Percentiles rank a stretch among this genome's conserved stretches.
These are phyloP conservation scores for Zhuliangozyma blackwelliae DNA, from an alignment of 1,139 yeast genomes.

Conservation along the genomic window DNA sequence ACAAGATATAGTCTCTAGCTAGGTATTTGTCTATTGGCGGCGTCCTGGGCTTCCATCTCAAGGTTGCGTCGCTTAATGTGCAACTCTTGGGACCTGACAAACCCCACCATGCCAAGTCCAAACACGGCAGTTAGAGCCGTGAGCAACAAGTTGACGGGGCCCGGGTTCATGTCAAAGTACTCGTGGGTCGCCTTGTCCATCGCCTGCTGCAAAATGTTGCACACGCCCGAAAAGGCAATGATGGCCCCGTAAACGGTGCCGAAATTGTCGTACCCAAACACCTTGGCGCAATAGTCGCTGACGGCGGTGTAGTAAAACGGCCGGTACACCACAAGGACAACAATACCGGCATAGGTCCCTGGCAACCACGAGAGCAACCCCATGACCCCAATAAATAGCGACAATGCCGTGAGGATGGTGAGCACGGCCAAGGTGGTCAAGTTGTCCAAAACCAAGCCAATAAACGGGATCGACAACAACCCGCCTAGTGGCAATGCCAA, in stretches of 20 bases:
- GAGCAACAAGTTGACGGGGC: conserved; percentile 63
- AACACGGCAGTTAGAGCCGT: conserved; percentile 49
- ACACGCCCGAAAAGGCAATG: conserved; percentile 74
- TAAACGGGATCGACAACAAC: conserved; percentile 74
- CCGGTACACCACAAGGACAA: conserved; percentile 73
- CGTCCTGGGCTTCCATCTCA: conserved; percentile 62
- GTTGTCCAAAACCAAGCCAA: conserved; percentile 78
- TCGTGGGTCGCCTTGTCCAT: conserved; percentile 70
- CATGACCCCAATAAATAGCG: conserved; percentile 60
- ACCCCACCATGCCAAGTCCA: conserved; percentile 50
- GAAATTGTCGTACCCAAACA: conserved; percentile 87
- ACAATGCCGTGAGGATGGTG: conserved; percentile 46
- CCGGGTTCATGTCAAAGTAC: conserved; percentile 66
- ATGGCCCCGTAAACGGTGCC: conserved; percentile 90
- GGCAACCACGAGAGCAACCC: conserved; percentile 58
- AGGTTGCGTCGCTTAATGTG: conserved; percentile 47
- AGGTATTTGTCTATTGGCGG: conserved; percentile 44
- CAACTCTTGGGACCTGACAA: conserved; percentile 51
- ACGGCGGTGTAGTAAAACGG: conserved; percentile 92
- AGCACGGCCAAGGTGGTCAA: conserved; percentile 60
- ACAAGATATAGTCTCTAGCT: background rate
- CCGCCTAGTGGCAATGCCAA: conserved; percentile 88
- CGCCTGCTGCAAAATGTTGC: conserved; percentile 66
- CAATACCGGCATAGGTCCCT: conserved; percentile 57
- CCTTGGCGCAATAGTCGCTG: conserved; percentile 87